These are phyloP conservation scores for Schwanniomyces polymorphus DNA, from an alignment of 805 yeast species.

Conservation along the genomic window DNA sequence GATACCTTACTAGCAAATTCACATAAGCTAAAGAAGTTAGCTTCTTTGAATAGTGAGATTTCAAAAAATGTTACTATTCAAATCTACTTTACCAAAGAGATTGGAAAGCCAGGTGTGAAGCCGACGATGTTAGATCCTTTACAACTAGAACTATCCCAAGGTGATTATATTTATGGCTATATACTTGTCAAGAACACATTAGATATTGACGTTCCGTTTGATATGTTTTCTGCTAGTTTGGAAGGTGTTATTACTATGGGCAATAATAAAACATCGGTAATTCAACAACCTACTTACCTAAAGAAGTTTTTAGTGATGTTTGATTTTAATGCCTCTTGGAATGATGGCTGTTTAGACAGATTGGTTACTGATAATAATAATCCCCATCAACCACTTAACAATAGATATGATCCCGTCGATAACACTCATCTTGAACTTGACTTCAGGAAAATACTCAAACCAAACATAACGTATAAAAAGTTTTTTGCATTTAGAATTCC, in stretches of 20 bases:
- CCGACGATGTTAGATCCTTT: slow-evolving; percentile 33
- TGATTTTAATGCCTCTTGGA: slow-evolving; percentile 44
- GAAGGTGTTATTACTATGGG: slow-evolving; percentile 35
- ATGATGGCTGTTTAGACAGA: slow-evolving; percentile 31
- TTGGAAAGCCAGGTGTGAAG: slow-evolving; percentile 31
- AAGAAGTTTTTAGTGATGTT: slow-evolving; percentile 37
- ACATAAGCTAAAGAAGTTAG: slow-evolving; percentile 29
- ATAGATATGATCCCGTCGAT: slow-evolving; percentile 32
- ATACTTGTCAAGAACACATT: slow-evolving; percentile 30
- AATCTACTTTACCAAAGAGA: slow-evolving; percentile 31
- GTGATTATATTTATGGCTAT: slow-evolving; percentile 38
- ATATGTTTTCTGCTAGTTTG: slow-evolving; percentile 37
- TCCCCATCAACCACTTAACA: slow-evolving; percentile 23
- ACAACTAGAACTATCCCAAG: slow-evolving; percentile 31
- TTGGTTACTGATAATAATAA: slow-evolving; percentile 28
- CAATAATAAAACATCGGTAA: slow-evolving; percentile 14
- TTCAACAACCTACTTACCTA: slow-evolving; percentile 19
- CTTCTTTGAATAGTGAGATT: slow-evolving; percentile 26
- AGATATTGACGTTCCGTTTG: slow-evolving; percentile 30
- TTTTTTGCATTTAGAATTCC: slow-evolving; percentile 42
- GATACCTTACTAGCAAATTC: slow-evolving; percentile 37
- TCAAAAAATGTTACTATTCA: slow-evolving; percentile 26
- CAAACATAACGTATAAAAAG: slow-evolving; percentile 35
- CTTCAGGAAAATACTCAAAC: slow-evolving; percentile 23
- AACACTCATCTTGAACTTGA: slow-evolving; percentile 25